Conservation (phyloP, 2,329 filamentous ascomycete species). For the Botrytis fragariae region DNA sequence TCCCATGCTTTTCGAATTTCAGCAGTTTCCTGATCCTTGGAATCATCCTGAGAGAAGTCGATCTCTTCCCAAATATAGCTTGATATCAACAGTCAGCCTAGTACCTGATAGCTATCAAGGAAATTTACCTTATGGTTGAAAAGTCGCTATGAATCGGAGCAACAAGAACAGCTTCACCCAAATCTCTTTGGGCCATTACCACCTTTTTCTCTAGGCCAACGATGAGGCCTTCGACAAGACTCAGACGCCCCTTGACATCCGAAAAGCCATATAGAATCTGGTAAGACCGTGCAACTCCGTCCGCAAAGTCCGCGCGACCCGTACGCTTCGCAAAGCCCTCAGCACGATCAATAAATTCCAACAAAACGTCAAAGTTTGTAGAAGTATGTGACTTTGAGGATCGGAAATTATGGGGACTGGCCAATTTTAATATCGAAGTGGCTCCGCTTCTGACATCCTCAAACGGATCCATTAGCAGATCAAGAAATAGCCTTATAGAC, state of each 20-base stretch:
- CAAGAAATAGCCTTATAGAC: constrained; percentile 65
- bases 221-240: constrained; percentile 58
- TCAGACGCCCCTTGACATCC: constrained; percentile 43
- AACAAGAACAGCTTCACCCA: constrained; percentile 64
- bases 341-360: constrained; percentile 50
- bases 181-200: constrained; percentile 57
- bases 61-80: constrained; percentile 35
- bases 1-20: constrained; percentile 22
- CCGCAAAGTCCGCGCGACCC: constrained; percentile 85
- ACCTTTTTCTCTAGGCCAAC: constrained; percentile 64
- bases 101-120: background rate
- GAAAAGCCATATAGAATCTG: constrained; percentile 65
- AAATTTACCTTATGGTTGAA: constrained; percentile 57
- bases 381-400: background rate
- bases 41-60: constrained; percentile 20
- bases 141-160: constrained; percentile 69
- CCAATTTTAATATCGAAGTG: constrained; percentile 50
- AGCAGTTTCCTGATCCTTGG: constrained; percentile 1
- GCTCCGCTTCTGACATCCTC: constrained; percentile 77
- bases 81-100: constrained; percentile 16
- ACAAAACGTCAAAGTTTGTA: constrained; percentile 39
- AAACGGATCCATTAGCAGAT: constrained; percentile 84
- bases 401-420: constrained; percentile 41
- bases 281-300: constrained; percentile 79
- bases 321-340: constrained; percentile 63